Conservation (phyloP, 2,329 filamentous ascomycete species). For the Trichoderma guizhouense region DNA sequence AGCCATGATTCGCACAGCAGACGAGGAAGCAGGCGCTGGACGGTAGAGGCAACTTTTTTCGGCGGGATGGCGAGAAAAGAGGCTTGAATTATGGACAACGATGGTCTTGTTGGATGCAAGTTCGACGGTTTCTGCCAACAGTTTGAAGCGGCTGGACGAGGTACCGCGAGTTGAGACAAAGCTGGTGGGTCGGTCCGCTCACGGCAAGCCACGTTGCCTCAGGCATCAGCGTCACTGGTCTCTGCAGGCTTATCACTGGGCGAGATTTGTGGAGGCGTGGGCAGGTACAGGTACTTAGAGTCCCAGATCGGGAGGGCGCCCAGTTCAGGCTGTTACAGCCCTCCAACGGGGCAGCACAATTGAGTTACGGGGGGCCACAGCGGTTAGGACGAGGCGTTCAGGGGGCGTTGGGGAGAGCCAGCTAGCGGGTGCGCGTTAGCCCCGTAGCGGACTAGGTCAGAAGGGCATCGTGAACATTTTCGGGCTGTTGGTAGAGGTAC, state of each 20-base stretch:
- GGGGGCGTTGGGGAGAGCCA: conserved; percentile 9
- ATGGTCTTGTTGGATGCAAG: not conserved
- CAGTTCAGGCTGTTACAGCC: conserved; percentile 7
- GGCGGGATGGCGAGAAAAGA: conserved; percentile 14
- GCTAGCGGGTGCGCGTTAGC: not conserved
- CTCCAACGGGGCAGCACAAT: conserved; percentile 1
- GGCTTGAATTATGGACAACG: conserved; percentile 8
- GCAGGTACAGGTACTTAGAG: conserved; percentile 7
- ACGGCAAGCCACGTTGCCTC: conserved; percentile 16
- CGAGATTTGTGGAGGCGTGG: not conserved
- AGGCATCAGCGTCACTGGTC: conserved; percentile 9
- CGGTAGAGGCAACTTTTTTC: not conserved
- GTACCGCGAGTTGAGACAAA: conserved; percentile 8
- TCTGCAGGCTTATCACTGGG: not conserved
- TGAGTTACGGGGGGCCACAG: conserved; percentile 13
- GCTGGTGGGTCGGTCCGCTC: conserved; percentile 10
- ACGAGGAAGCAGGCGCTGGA: conserved; percentile 5
- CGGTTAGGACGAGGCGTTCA: conserved; percentile 11
- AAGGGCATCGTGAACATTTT: not conserved
- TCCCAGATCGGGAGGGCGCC: conserved; percentile 1
- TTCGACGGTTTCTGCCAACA: conserved; percentile 19
- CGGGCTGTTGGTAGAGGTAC: not conserved
- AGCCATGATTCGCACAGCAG: conserved; percentile 36
- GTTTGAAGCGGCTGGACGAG: conserved; percentile 10
- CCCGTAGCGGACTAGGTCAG: not conserved